Evolutionary conservation across 169 alveolate species (phyloP), one percentile per base, ranked within the genome.

Genomic region (Cryptosporidium ubiquitum): DNA sequence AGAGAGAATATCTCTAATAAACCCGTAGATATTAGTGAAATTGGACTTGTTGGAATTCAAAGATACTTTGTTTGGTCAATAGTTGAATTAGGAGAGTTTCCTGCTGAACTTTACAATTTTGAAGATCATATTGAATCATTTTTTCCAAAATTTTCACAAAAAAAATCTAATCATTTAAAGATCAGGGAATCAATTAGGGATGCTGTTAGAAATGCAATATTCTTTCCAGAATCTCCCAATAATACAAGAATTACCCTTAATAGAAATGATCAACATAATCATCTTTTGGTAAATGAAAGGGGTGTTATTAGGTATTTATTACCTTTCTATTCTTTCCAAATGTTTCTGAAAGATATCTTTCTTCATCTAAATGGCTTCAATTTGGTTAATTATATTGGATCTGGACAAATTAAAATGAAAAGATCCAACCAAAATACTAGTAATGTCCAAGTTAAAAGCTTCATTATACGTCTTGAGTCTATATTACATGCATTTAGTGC

Each of bases 401-500:
- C 26, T 14, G 55, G 55, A 16, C 31, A 20, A 14, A 37, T 75
- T 12, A 39, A 39, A 40, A 58, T 75, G 47, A 57, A 20, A 39
- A 58, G 49, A 23, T 39, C 66, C 4, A 60, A 33, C 16, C 49
- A 2, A 1, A 35, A n/a, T 33, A 44, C 42, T n/a, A 20, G 23
- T 37, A 33, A 58, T 20, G 5, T 52, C 0, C 49, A 61, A 5
- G 23, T 60, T 16, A 70, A 70, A 23, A 26, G 68, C 55, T 55
- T 73, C 1, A 33, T 73, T 10, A 33, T 57, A 2, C 26, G 40
- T 37, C 23, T 73, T 0, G 89, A 79, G 23, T 68, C 89, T 5
- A 39, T 61, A 1, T 26, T 79, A 29, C 89, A 79, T 61, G 89
- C 89, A 6, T 79, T 79, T 61, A 79, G 89, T 61, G 89, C 89